Percentiles rank a stretch among this genome's conserved stretches.
phyloP scores from a whole-genome alignment of 1,139 yeast species.

The Kodamaea sp. region DNA sequence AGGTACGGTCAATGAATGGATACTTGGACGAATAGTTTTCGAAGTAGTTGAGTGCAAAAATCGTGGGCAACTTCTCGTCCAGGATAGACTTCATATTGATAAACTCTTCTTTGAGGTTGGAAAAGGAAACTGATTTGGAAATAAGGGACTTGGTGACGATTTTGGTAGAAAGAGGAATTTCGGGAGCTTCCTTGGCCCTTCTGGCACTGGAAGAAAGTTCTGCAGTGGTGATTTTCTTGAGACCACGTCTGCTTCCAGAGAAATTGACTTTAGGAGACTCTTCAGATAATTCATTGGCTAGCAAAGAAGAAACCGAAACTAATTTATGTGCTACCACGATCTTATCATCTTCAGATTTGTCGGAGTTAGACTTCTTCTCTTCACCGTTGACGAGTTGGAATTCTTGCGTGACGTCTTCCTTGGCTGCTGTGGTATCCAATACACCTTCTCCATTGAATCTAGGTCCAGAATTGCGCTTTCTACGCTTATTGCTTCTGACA shows the following conservation, averaged over 20 bases:
- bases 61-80: slow-evolving; percentile 29
- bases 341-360: neutral
- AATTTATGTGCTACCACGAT: slow-evolving; percentile 12
- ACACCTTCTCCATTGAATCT: slow-evolving; percentile 7
- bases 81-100: slow-evolving; percentile 36
- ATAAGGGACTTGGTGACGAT: slow-evolving; percentile 9
- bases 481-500: slow-evolving; percentile 29
- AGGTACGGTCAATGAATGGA: slow-evolving; percentile 34
- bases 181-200: slow-evolving; percentile 8
- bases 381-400: slow-evolving; percentile 4
- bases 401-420: slow-evolving; percentile 5
- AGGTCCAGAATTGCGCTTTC: slow-evolving; percentile 14
- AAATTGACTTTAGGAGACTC: neutral
- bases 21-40: slow-evolving; percentile 39
- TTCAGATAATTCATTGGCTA: slow-evolving; percentile 11
- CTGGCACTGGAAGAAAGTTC: slow-evolving; percentile 10
- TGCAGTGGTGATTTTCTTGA: slow-evolving; percentile 11
- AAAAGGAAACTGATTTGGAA: slow-evolving; percentile 5
- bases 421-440: slow-evolving; percentile 3
- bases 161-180: slow-evolving; percentile 9
- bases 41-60: slow-evolving; percentile 36
- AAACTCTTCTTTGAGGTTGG: slow-evolving; percentile 36
- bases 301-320: slow-evolving; percentile 15
- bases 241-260: slow-evolving; percentile 3
- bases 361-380: neutral